Conservation (phyloP, 2,329 filamentous ascomycete genomes). For the Microascus cirrosus region DNA sequence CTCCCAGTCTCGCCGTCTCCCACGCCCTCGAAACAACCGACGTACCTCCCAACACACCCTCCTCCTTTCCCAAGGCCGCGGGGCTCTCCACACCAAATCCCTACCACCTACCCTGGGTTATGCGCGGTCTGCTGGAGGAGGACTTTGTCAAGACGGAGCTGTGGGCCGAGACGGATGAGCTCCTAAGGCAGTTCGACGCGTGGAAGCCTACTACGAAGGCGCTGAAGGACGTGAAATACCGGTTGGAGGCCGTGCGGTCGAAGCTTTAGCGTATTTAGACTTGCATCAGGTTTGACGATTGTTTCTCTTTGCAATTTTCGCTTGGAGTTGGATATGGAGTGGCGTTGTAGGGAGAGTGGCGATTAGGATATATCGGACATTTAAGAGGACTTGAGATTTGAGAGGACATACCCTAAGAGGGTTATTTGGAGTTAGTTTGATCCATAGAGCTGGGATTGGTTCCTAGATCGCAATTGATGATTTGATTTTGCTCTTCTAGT, state of each 20-base stretch:
- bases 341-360: no score
- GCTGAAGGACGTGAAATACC: constrained; percentile 90
- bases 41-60: constrained; percentile 26
- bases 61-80: constrained; percentile 13
- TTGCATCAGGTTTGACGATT: background rate
- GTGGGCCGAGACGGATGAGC: constrained; percentile 61
- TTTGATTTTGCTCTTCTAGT: no score
- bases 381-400: no score
- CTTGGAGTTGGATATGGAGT: no score
- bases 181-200: constrained; percentile 81
- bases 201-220: constrained; percentile 89
- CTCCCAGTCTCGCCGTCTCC: constrained; percentile 48
- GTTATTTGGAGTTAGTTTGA: no score
- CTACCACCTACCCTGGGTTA: constrained; percentile 88
- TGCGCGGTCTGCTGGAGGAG: constrained; percentile 87
- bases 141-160: constrained; percentile 78
- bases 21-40: constrained; percentile 64
- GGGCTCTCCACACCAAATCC: constrained; percentile 55
- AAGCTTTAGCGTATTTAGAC: constrained; percentile 46
- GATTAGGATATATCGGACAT: no score
- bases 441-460: no score
- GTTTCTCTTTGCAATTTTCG: background rate
- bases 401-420: no score
- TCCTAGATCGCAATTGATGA: no score
- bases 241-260: constrained; percentile 81